Conservation (phyloP, 2,329 filamentous ascomycete species). For the Colletotrichum agaves region DNA sequence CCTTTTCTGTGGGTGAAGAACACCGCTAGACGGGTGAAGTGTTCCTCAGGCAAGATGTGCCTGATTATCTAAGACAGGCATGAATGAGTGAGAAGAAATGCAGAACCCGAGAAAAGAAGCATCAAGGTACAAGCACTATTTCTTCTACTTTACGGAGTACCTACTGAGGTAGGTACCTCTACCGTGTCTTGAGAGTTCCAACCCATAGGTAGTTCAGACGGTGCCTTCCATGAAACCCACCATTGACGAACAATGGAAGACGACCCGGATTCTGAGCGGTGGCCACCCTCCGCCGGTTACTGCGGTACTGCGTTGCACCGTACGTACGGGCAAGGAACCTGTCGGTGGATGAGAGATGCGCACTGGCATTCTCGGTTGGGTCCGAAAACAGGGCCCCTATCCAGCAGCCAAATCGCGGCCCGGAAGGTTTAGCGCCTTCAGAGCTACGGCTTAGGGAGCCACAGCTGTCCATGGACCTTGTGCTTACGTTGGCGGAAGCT, state of each 20-base stretch:
- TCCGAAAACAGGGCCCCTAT: conserved; percentile 28
- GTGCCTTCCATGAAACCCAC: neutral
- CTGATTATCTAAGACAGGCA: conserved; percentile 20
- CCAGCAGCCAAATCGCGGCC: neutral
- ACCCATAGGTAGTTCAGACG: too few relatives aligned
- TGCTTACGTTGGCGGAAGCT: conserved; percentile 4
- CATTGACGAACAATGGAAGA: neutral
- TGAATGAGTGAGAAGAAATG: neutral
- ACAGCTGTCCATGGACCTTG: conserved; percentile 31
- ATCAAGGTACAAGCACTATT: neutral
- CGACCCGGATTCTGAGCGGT: neutral
- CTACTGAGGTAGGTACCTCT: too few relatives aligned
- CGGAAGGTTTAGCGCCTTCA: conserved; percentile 23
- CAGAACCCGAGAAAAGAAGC: neutral
- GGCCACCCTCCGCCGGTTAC: conserved; percentile 5
- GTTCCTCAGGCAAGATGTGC: conserved; percentile 4
- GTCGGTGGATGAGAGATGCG: conserved; percentile 3
- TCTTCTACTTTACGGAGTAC: neutral
- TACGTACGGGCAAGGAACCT: conserved; percentile 1
- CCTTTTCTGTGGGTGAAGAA: conserved; percentile 16
- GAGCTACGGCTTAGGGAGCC: conserved; percentile 15
- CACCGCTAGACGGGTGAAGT: neutral
- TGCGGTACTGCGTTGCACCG: conserved; percentile 17
- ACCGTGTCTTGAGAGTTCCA: too few relatives aligned
- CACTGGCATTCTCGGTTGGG: conserved; percentile 28